Evolutionary conservation across 1,284 basidiomycete genomes (phyloP).

Genomic region (Hypsizygus ulmarius): DNA sequence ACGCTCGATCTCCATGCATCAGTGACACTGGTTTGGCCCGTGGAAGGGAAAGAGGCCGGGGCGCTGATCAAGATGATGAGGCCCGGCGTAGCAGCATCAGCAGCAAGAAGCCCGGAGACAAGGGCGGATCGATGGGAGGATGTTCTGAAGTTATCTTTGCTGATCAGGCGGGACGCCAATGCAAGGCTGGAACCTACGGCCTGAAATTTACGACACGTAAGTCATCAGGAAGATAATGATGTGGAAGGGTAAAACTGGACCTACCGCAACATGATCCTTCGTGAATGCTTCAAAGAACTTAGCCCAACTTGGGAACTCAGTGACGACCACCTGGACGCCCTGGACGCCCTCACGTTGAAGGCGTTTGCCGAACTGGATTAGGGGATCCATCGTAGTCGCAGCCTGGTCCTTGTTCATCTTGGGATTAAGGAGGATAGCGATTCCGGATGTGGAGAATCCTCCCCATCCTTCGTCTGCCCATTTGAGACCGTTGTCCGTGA

Average conservation of each 20-base stretch:
- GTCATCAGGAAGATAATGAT: background rate
- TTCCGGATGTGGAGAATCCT: conserved; percentile 38
- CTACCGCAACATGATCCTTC: conserved; percentile 27
- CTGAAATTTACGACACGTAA: conserved; percentile 21
- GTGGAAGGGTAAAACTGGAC: conserved; percentile 12
- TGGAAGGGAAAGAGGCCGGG: conserved; percentile 28
- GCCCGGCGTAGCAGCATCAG: conserved; percentile 37
- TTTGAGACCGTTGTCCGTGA: conserved; percentile 35
- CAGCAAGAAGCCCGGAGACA: conserved; percentile 35
- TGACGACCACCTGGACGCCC: conserved; percentile 27
- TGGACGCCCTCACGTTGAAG: conserved; percentile 27
- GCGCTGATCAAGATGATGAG: conserved; percentile 41
- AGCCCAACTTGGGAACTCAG: conserved; percentile 37
- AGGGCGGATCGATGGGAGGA: conserved; percentile 27
- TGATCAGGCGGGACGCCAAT: conserved; percentile 42
- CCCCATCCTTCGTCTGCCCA: conserved; percentile 55
- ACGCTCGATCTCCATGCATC: conserved; percentile 44
- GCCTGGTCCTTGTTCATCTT: conserved; percentile 30
- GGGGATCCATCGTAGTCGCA: conserved; percentile 37
- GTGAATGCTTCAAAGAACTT: conserved; percentile 40
- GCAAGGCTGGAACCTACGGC: conserved; percentile 37
- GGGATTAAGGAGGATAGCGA: conserved; percentile 32
- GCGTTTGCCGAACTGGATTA: conserved; percentile 36
- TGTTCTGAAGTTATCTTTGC: conserved; percentile 35
- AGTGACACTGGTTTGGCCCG: conserved; percentile 43